phyloP scores from a whole-genome alignment of 2,329 filamentous ascomycete genomes.

The Tetracladium maxilliforme region DNA sequence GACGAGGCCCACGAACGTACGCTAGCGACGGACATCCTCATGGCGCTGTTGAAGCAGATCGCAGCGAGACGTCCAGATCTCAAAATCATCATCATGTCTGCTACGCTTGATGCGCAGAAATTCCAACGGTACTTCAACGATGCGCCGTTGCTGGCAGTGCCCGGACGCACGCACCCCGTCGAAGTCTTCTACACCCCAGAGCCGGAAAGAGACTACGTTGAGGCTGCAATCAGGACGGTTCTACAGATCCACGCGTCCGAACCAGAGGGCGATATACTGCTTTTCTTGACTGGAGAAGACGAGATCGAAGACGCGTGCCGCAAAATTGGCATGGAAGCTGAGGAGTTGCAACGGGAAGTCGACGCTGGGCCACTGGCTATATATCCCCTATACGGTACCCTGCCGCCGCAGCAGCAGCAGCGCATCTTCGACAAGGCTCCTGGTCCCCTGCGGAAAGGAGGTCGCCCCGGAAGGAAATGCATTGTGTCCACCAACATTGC shows the following conservation, averaged over 20 bases:
- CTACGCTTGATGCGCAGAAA: constrained; percentile 92
- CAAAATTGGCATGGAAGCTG: constrained; percentile 80
- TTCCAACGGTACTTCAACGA: constrained; percentile 97
- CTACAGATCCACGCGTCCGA: constrained; percentile 93
- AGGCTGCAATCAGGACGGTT: constrained; percentile 86
- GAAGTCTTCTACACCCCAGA: constrained; percentile 98
- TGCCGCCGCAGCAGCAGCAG: constrained; percentile 88
- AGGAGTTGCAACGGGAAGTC: constrained; percentile 83
- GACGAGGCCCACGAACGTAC: constrained; percentile 98
- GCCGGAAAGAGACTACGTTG: constrained; percentile 90
- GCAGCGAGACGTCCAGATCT: constrained; percentile 69
- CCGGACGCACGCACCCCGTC: constrained; percentile 87
- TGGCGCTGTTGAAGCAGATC: constrained; percentile 90
- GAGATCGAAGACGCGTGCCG: constrained; percentile 95
- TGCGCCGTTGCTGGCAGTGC: constrained; percentile 83
- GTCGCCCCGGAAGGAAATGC: constrained; percentile 79
- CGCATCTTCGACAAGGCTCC: constrained; percentile 89
- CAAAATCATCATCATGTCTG: constrained; percentile 98
- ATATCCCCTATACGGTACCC: constrained; percentile 85
- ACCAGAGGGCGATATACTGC: constrained; percentile 77
- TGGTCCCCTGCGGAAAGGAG: constrained; percentile 53
- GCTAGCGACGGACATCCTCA: constrained; percentile 90
- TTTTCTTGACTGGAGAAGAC: constrained; percentile 95
- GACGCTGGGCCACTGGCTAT: constrained; percentile 81
- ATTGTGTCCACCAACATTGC: constrained; percentile 97